Conservation (phyloP, 495 filamentous ascomycete genomes). For the Penicillium manginii region DNA sequence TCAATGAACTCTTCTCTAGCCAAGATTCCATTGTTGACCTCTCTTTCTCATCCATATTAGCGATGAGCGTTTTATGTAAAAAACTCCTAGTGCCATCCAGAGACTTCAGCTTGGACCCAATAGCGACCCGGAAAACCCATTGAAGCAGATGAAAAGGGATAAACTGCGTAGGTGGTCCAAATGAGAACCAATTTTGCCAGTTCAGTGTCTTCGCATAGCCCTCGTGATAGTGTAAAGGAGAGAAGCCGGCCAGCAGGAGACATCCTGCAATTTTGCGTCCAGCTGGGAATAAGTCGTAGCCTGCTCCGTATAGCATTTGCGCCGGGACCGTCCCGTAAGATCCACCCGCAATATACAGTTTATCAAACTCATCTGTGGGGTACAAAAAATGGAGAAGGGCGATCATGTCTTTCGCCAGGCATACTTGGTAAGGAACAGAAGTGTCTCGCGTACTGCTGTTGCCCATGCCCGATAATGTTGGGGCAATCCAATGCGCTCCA, state of each 20-base stretch:
- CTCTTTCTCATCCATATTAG: background rate
- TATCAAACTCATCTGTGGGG: conserved; percentile 10
- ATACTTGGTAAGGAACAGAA: conserved; percentile 9
- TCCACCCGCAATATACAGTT: conserved; percentile 7
- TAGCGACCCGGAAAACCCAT: conserved; percentile 1
- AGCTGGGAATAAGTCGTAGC: conserved; percentile 11
- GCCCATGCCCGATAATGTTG: conserved; percentile 6
- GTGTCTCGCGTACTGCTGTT: conserved; percentile 8
- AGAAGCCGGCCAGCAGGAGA: conserved; percentile 7
- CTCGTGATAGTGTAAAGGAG: conserved; percentile 3
- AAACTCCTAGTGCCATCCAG: conserved; percentile 1
- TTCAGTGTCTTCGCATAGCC: conserved; percentile 4
- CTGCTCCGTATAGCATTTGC: conserved; percentile 13
- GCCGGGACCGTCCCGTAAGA: conserved; percentile 11
- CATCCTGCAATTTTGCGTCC: conserved; percentile 11
- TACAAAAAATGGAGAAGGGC: conserved; percentile 4
- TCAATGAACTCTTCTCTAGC: background rate
- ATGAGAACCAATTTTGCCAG: conserved; percentile 12
- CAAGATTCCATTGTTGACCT: background rate
- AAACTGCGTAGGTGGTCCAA: conserved; percentile 6
- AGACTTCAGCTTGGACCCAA: conserved; percentile 1
- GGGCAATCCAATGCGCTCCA: conserved; percentile 8
- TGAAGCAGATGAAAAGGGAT: conserved; percentile 5
- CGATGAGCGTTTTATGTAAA: background rate
- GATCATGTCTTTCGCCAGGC: conserved; percentile 6